Conservation (phyloP, 179 eudicot genomes). For the Beta corolliflora region DNA sequence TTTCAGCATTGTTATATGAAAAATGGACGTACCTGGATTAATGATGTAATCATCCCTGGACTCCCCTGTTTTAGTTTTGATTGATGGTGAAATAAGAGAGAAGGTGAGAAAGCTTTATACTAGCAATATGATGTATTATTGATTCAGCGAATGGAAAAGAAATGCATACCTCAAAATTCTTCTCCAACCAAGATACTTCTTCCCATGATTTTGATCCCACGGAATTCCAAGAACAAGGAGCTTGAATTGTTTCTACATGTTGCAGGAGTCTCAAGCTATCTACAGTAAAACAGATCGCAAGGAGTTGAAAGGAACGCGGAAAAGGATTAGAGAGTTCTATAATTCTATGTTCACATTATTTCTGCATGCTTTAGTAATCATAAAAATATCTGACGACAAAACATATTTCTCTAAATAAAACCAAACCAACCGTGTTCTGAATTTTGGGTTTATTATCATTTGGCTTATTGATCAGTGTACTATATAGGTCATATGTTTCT, state of each 20-base stretch:
- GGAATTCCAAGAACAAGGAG: slow-evolving; percentile 57
- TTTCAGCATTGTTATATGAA: neutral
- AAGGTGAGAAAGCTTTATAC: slow-evolving; percentile 17
- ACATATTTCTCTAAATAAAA: neutral
- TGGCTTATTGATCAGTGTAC: no score
- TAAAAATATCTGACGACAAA: neutral
- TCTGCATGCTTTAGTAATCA: neutral
- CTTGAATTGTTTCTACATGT: slow-evolving; percentile 82
- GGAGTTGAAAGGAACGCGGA: neutral
- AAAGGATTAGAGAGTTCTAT: no score
- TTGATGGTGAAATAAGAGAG: slow-evolving; percentile 10
- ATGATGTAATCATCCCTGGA: slow-evolving; percentile 69
- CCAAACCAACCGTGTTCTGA: neutral
- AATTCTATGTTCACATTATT: neutral
- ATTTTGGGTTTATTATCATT: neutral
- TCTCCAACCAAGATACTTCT: slow-evolving; percentile 65
- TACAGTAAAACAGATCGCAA: slow-evolving; percentile 33
- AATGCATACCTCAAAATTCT: slow-evolving; percentile 58
- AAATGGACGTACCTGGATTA: slow-evolving; percentile 60
- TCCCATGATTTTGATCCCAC: slow-evolving; percentile 55
- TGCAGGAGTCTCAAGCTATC: slow-evolving; percentile 88
- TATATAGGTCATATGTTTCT: no score
- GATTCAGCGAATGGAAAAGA: neutral
- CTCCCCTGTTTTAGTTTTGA: slow-evolving; percentile 43
- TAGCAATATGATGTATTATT: neutral